phyloP scores from a whole-genome alignment of 2,329 filamentous ascomycete genomes.

The Phialophora verrucosa region DNA sequence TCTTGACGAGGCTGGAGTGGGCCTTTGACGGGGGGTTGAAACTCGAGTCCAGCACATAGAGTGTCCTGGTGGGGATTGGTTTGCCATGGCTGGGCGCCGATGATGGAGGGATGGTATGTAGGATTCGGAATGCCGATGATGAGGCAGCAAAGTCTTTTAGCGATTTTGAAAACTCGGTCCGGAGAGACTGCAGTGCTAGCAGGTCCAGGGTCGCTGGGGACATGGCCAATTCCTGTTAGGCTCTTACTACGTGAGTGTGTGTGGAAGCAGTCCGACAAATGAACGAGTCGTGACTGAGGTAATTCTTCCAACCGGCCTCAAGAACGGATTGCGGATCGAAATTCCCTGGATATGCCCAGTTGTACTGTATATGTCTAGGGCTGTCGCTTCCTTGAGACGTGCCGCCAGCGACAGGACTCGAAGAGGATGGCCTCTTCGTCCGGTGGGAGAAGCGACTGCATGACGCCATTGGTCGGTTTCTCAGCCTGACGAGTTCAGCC shows the following conservation, averaged over 20 bases:
- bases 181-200: slow-evolving; percentile 25
- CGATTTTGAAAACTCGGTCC: slow-evolving; percentile 28
- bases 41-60: slow-evolving; percentile 69
- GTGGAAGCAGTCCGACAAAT: not conserved
- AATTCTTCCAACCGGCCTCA: not conserved
- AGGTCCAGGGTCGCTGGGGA: slow-evolving; percentile 23
- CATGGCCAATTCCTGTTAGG: slow-evolving; percentile 5
- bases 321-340: not conserved
- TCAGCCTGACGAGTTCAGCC: slow-evolving; percentile 17
- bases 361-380: not conserved
- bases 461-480: slow-evolving; percentile 23
- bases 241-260: not conserved
- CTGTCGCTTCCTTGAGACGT: not conserved
- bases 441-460: not conserved
- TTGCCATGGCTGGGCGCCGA: slow-evolving; percentile 17
- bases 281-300: not conserved
- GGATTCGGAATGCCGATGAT: slow-evolving; percentile 27
- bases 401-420: not conserved
- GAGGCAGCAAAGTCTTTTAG: slow-evolving; percentile 33
- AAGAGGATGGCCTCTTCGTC: not conserved
- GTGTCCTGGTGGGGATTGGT: slow-evolving; percentile 35
- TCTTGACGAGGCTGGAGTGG: slow-evolving; percentile 61
- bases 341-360: not conserved
- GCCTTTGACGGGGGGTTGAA: slow-evolving; percentile 70
- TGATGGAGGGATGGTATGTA: slow-evolving; percentile 26